Conservation (phyloP, 768 basidiomycete species). For the Leccinum obscurum region DNA sequence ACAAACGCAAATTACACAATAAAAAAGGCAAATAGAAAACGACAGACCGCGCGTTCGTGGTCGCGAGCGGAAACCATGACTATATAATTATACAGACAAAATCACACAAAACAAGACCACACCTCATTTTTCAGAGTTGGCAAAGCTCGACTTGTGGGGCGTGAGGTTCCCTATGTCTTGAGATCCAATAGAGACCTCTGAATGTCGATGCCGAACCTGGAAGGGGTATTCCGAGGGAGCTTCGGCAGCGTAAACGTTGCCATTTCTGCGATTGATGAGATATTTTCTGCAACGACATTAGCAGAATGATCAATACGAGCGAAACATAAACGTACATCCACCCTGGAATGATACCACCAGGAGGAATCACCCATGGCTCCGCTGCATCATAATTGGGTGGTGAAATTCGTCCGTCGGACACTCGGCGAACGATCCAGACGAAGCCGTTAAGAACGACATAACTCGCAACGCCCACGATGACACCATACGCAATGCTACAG, state of each 20-base stretch:
- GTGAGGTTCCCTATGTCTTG: slow-evolving; percentile 27
- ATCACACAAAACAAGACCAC: neutral
- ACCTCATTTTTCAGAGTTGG: slow-evolving; percentile 29
- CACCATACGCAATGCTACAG: slow-evolving; percentile 81
- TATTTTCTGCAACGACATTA: slow-evolving; percentile 25
- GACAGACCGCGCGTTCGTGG: slow-evolving; percentile 13
- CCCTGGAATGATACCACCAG: slow-evolving; percentile 63
- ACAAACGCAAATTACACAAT: slow-evolving; percentile 27
- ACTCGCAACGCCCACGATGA: slow-evolving; percentile 74
- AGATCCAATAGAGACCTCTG: slow-evolving; percentile 35
- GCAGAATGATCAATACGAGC: neutral
- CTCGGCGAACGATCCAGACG: slow-evolving; percentile 55
- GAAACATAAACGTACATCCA: slow-evolving; percentile 58
- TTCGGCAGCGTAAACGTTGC: neutral
- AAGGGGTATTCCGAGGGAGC: slow-evolving; percentile 29
- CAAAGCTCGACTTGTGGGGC: slow-evolving; percentile 28
- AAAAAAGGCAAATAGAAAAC: slow-evolving; percentile 19
- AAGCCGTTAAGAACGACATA: slow-evolving; percentile 75
- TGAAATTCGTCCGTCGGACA: slow-evolving; percentile 56
- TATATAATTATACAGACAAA: slow-evolving; percentile 9
- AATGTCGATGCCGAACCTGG: slow-evolving; percentile 33
- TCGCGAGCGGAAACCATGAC: slow-evolving; percentile 12
- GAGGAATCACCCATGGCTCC: slow-evolving; percentile 72
- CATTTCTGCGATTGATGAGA: slow-evolving; percentile 19
- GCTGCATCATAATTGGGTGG: slow-evolving; percentile 64